Percentiles rank a stretch among this genome's conserved stretches.
Conservation (phyloP, 306 rosid genomes). For the Rosa lucieae region DNA sequence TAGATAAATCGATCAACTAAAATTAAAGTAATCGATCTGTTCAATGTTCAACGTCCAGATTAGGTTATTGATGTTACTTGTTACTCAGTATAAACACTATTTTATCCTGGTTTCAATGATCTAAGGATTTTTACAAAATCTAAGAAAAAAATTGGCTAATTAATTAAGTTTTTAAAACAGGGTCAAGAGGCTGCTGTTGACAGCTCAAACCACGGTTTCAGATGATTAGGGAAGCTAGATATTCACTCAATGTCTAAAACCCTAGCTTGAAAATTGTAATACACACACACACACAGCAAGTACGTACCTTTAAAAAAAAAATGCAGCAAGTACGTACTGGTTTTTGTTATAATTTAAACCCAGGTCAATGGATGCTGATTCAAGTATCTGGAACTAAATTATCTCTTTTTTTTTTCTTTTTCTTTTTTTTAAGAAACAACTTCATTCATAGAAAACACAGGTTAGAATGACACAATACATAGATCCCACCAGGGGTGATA, state of each 20-base stretch:
- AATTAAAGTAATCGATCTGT: too few relatives aligned
- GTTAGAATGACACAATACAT: too few relatives aligned
- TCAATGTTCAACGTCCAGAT: too few relatives aligned
- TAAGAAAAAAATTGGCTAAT: not conserved
- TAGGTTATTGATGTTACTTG: not conserved
- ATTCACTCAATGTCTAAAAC: not conserved
- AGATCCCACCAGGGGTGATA: too few relatives aligned
- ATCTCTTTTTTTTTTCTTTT: not conserved
- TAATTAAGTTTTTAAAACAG: too few relatives aligned
- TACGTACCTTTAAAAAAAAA: not conserved
- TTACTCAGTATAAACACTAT: not conserved
- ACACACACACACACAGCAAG: not conserved
- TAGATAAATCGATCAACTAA: too few relatives aligned
- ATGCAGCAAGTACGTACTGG: not conserved
- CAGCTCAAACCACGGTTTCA: constrained; percentile 26
- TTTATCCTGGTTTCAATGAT: not conserved
- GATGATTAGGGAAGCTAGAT: not conserved
- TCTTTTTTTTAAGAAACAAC: too few relatives aligned
- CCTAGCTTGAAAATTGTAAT: not conserved
- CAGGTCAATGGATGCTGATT: constrained; percentile 28
- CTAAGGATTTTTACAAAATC: constrained; percentile 16
- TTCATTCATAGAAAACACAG: too few relatives aligned
- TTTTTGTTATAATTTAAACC: constrained; percentile 1
- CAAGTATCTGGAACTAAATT: not conserved
- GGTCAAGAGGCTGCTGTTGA: not conserved